Conservation (phyloP, 1,139 yeast species). For the Suhomyces kunorum region DNA sequence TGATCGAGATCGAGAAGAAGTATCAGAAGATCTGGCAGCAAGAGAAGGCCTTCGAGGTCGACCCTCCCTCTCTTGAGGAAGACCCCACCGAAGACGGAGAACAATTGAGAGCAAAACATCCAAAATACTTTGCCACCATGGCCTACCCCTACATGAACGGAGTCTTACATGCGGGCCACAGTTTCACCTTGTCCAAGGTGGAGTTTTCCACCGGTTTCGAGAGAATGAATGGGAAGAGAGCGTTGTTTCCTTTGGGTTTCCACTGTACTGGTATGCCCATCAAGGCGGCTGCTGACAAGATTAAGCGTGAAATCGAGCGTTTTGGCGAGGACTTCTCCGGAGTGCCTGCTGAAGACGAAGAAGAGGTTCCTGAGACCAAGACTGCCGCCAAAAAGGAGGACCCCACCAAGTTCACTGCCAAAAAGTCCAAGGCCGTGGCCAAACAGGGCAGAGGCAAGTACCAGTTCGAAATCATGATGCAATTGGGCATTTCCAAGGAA, state of each 20-base stretch:
- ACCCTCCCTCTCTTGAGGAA: conserved; percentile 80
- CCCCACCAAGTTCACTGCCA: conserved; percentile 86
- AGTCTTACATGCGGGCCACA: conserved; percentile 96
- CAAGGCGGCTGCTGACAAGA: conserved; percentile 93
- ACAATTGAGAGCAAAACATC: conserved; percentile 73
- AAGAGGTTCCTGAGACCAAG: conserved; percentile 42
- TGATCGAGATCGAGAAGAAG: conserved; percentile 85
- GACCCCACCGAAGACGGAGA: conserved; percentile 61
- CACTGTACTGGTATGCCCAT: conserved; percentile 99
- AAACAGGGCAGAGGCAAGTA: conserved; percentile 92
- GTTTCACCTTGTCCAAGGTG: conserved; percentile 91
- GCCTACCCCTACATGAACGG: conserved; percentile 99
- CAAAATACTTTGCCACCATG: conserved; percentile 91
- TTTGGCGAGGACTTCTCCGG: conserved; percentile 83
- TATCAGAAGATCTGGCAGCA: conserved; percentile 88
- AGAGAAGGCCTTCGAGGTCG: conserved; percentile 78
- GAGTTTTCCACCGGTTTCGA: conserved; percentile 94
- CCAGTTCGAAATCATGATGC: conserved; percentile 95
- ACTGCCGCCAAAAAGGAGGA: conserved; percentile 59
- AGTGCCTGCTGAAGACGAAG: conserved; percentile 61
- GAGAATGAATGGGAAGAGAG: conserved; percentile 90
- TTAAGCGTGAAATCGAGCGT: conserved; percentile 86
- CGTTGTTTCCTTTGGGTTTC: conserved; percentile 94
- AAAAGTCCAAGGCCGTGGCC: conserved; percentile 89
- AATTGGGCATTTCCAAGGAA: conserved; percentile 79